Evolutionary conservation across 2,329 filamentous ascomycete genomes (phyloP).

Genomic region (Pochonia chlamydosporia): DNA sequence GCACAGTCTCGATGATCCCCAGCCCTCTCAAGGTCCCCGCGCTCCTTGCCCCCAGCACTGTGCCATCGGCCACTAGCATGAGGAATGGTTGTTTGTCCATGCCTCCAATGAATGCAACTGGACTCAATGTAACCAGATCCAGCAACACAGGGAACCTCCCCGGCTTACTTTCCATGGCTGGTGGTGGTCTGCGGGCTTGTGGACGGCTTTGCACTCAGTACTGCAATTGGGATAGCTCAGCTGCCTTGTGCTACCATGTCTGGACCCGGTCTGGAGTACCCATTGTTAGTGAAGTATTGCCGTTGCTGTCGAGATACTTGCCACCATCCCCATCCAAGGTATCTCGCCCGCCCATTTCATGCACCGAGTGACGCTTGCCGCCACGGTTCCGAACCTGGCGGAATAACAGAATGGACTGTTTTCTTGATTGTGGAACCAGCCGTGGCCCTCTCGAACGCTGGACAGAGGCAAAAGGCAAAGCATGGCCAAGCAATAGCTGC

Average conservation of each 20-base stretch:
- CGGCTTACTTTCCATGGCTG: not conserved
- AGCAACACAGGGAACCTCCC: not conserved
- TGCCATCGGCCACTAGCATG: not conserved
- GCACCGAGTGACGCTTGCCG: not conserved
- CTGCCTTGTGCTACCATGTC: not conserved
- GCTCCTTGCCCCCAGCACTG: not conserved
- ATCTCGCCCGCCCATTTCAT: not conserved
- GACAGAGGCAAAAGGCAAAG: not conserved
- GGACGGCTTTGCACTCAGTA: not conserved
- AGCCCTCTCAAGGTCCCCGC: not conserved
- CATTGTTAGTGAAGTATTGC: not conserved
- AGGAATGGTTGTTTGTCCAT: not conserved
- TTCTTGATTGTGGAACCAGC: slow-evolving; percentile 7
- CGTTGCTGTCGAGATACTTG: not conserved
- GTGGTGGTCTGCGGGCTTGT: not conserved
- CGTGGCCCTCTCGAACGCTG: slow-evolving; percentile 1
- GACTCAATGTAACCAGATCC: not conserved
- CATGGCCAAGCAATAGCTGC: not conserved
- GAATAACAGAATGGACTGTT: not conserved
- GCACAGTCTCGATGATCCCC: not conserved
- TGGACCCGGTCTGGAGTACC: not conserved
- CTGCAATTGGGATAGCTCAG: not conserved
- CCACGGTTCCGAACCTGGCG: not conserved
- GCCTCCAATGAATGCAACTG: not conserved
- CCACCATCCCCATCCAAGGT: not conserved